Base-by-base conservation (phyloP, 805 yeast species). In the Saturnispora halmiae region DNA sequence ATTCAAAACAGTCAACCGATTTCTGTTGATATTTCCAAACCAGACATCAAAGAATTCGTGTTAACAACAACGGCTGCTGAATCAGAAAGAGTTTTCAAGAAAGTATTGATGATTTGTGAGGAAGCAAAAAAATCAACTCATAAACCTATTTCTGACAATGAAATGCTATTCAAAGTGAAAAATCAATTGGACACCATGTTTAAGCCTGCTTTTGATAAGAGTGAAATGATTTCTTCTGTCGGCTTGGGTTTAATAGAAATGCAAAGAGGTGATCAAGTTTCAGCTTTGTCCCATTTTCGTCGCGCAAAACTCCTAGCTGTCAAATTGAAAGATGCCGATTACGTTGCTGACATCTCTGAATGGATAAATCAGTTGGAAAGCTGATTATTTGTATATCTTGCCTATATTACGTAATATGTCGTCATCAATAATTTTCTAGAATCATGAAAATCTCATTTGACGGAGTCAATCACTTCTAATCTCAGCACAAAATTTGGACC, bases 171-270 rank as follows among this genome's bases (percentile, higher is more conserved):
- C 27, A 41, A 25, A 40, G 43, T 25, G 22, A 38, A 38, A 40
- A 43, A 31, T 9, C 40, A 44, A 32, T 32, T 44, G 39, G 44
- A 44, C 21, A 36, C 42, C 14, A 36, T 49, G 41, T 49, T 45
- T 18, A 41, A 46, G 22, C 47, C 52, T 5, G 50, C 51, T 2
- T 34, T 48, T 13, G 51, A 48, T n/a, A 43, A 40, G 24, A 39
- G 51, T n/a, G 52, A 46, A 34, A 50, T 51, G 52, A 52, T 51
- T n/a, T 45, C 54, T 3, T 26, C 52, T 24, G 42, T 43, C 7
- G 51, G 51, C 2, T 31, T 51, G 13, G 54, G 53, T 9, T 29
- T 46, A 20, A 41, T 51, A 7, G 41, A 39, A 22, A 40, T 36
- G 18, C 47, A 43, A 30, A 28, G 28, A 13, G 47, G 47, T n/a